Base-by-base conservation (phyloP, 805 yeast genomes). In the Sugiyamaella boreocaroliniensis region DNA sequence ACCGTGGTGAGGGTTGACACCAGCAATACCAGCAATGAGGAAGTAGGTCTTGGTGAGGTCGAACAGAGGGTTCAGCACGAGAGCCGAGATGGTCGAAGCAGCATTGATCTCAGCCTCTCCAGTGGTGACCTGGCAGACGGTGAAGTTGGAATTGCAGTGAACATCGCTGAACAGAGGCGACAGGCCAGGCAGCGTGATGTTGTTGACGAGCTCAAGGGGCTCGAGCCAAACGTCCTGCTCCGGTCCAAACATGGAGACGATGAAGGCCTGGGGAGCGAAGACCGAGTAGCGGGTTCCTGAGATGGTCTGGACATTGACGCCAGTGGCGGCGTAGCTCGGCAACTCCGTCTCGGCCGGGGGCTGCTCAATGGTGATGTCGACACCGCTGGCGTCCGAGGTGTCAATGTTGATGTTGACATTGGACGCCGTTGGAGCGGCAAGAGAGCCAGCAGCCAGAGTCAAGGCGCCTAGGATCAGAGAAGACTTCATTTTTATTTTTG, bases 31-130 rank as follows among this genome's bases (percentile, higher is more conserved):
- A 19, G 83, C 82, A 55, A 80, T 69, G 58, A 82, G 58, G 71
- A 79, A 82, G 71, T 80, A 82, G 43, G 86, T 80, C 60, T 77
- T 74, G 40, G 79, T 64, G 49, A 82, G 72, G 62, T 82, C 84
- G 56, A 82, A 81, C 53, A 71, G 60, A 41, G 84, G 80, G 52
- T 73, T 72, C 63, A 80, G 70, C 10, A 76, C 64, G 57, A 82
- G 67, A 6, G 86, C 82, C 43, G 78, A 73, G 53, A 81, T 63
- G 20, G 85, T 71, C 22, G 81, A 57, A 14, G 86, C 86, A 40
- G 86, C 86, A 60, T 82, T 82, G 58, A 80, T 76, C 64, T 82
- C 86, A 57, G 82, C 83, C 68, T 81, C 86, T 50, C 87, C 87
- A n/a, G 83, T 78, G 45, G 84, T 79, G 51, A 81, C 62, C 62